These are phyloP conservation scores for Aspergillus kassunensis DNA, from an alignment of 495 filamentous ascomycete species.

Conservation along the genomic window DNA sequence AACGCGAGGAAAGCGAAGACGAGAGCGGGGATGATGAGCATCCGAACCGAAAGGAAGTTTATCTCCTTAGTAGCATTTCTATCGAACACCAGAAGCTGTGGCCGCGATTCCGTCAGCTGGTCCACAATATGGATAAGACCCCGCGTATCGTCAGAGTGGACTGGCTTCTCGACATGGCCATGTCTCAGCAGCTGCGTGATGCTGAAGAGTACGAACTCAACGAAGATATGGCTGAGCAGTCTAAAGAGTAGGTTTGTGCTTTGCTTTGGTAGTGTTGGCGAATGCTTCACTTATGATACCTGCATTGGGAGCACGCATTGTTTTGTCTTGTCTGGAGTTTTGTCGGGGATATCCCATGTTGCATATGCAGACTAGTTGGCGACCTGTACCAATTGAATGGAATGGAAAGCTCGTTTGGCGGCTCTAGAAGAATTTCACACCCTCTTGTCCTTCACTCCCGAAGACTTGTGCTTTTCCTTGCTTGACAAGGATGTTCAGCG, in stretches of 20 bases:
- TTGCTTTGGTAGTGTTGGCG: not conserved
- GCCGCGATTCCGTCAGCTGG: conserved; percentile 75
- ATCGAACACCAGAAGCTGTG: conserved; percentile 70
- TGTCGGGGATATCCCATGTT: conserved; percentile 16
- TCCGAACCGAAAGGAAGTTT: conserved; percentile 64
- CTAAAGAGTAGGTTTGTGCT: conserved; percentile 21
- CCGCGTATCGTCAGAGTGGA: conserved; percentile 75
- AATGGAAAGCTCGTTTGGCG: not conserved
- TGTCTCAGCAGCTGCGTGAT: conserved; percentile 73
- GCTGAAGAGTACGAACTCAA: conserved; percentile 56
- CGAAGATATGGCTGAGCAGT: conserved; percentile 30
- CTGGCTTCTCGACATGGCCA: conserved; percentile 85
- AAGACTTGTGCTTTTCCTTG: conserved; percentile 91
- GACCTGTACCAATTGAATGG: not conserved
- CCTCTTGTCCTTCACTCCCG: conserved; percentile 75
- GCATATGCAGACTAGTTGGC: conserved; percentile 8
- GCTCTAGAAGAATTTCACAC: conserved; percentile 90
- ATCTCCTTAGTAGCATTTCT: conserved; percentile 64
- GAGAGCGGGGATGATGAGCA: conserved; percentile 53
- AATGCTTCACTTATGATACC: conserved; percentile 1
- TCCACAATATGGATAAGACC: conserved; percentile 62
- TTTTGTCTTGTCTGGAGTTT: conserved; percentile 3
- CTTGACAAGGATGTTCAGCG: conserved; percentile 77
- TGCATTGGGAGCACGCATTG: not conserved
- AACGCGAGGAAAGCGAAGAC: conserved; percentile 44